Conservation (phyloP, 2,329 filamentous ascomycete genomes). For the Colletotrichum noveboracense region DNA sequence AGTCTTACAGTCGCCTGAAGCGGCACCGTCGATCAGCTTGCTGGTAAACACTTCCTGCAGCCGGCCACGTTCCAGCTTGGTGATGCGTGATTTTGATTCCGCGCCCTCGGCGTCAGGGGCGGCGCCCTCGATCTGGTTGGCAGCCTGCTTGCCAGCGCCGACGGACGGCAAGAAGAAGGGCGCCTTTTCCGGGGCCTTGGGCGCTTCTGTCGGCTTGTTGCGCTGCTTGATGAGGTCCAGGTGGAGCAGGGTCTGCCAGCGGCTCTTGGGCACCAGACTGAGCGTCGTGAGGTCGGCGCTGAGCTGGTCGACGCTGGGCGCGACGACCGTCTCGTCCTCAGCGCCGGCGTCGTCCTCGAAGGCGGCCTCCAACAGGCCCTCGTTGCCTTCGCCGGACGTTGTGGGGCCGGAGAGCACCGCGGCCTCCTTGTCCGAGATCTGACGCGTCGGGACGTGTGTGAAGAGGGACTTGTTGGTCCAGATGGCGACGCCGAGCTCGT, state of each 20-base stretch:
- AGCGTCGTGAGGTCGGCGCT: conserved; percentile 84
- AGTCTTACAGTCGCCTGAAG: conserved; percentile 65
- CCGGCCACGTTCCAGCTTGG: conserved; percentile 65
- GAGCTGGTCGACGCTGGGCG: conserved; percentile 75
- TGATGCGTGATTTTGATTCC: conserved; percentile 65
- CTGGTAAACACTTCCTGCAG: conserved; percentile 64
- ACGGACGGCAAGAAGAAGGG: conserved; percentile 91
- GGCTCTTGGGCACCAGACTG: conserved; percentile 85
- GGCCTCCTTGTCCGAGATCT: conserved; percentile 81
- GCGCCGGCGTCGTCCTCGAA: conserved; percentile 62
- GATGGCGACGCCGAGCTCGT: conserved; percentile 85
- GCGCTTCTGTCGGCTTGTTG: conserved; percentile 92
- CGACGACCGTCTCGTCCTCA: conserved; percentile 58
- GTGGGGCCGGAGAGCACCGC: conserved; percentile 71
- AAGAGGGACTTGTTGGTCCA: conserved; percentile 97
- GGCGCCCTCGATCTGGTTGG: conserved; percentile 19
- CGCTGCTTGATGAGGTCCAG: conserved; percentile 91
- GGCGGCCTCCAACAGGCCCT: conserved; percentile 77
- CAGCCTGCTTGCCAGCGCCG: conserved; percentile 36
- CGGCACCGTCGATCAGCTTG: conserved; percentile 58
- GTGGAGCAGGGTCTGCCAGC: conserved; percentile 94
- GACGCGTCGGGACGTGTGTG: conserved; percentile 83
- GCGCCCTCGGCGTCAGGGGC: conserved; percentile 39
- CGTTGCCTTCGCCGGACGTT: conserved; percentile 81
- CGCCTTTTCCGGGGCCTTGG: conserved; percentile 90